A percentile compares a stretch with the other conserved stretches of the same genome.
Evolutionary conservation across 169 alveolate genomes (phyloP).

Genomic region (Ichthyophthirius multifiliis): DNA sequence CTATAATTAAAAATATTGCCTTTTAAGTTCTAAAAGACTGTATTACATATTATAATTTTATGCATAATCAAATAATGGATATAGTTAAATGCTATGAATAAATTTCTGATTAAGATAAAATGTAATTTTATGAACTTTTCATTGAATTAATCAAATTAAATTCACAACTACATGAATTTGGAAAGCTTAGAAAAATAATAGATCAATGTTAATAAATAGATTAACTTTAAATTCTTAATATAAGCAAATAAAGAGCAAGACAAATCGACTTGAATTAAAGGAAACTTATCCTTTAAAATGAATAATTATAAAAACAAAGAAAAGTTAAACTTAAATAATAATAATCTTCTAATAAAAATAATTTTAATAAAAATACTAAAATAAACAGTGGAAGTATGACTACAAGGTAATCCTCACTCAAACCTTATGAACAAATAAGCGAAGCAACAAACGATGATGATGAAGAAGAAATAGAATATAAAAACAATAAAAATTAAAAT

Average conservation of each 20-base stretch:
- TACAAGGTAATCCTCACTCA: background rate
- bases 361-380: background rate
- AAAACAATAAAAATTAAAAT: too few species aligned
- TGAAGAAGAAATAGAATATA: background rate
- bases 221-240: background rate
- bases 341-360: background rate
- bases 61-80: background rate
- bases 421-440: background rate
- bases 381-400: conserved; percentile 12
- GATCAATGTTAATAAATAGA: background rate
- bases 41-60: background rate
- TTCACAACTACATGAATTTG: background rate
- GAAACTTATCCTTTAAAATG: background rate
- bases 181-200: background rate
- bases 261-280: background rate
- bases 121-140: background rate
- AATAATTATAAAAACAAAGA: background rate
- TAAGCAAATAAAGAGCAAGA: background rate
- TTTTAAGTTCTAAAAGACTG: background rate
- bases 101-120: background rate
- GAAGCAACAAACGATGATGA: conserved; percentile 7
- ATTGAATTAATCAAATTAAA: background rate
- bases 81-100: background rate
- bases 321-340: background rate
- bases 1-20: background rate